Percentiles rank a stretch among this genome's conserved stretches.
Conservation (phyloP, 2,329 filamentous ascomycete genomes). For the Neofusicoccum ribis region DNA sequence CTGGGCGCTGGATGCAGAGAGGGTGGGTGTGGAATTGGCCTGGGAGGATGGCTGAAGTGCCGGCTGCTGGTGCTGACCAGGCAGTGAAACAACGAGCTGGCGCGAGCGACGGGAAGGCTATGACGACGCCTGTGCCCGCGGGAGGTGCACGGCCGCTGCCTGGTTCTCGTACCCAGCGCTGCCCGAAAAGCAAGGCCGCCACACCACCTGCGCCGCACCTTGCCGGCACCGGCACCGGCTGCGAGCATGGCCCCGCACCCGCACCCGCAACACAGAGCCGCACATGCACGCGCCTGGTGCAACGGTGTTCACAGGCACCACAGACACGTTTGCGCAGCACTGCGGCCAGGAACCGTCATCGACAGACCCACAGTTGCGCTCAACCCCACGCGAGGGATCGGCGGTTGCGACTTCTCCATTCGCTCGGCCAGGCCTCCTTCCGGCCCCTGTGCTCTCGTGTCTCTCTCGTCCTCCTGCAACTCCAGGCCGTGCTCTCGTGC, state of each 20-base stretch:
- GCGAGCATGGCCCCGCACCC: not conserved
- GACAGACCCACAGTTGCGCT: not conserved
- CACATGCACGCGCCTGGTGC: not conserved
- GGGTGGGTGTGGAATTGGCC: not conserved
- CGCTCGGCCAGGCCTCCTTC: not conserved
- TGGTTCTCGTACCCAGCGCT: not conserved
- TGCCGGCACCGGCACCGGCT: not conserved
- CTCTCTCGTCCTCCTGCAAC: not conserved
- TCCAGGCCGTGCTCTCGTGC: not conserved
- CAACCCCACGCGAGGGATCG: not conserved
- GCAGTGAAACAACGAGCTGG: slow-evolving; percentile 7
- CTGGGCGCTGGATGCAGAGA: not conserved
- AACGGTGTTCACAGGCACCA: not conserved
- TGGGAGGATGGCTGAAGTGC: not conserved
- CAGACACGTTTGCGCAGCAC: not conserved
- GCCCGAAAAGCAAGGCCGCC: not conserved
- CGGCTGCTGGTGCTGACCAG: not conserved
- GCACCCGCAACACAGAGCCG: not conserved
- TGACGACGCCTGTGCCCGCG: not conserved
- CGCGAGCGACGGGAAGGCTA: slow-evolving; percentile 1
- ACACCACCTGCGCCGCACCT: not conserved
- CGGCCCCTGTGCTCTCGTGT: not conserved
- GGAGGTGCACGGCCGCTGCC: not conserved
- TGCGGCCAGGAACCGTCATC: not conserved
- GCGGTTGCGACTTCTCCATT: not conserved